Base-by-base conservation (phyloP, 2,329 filamentous ascomycete species). In the Ophiosphaerella korrae region DNA sequence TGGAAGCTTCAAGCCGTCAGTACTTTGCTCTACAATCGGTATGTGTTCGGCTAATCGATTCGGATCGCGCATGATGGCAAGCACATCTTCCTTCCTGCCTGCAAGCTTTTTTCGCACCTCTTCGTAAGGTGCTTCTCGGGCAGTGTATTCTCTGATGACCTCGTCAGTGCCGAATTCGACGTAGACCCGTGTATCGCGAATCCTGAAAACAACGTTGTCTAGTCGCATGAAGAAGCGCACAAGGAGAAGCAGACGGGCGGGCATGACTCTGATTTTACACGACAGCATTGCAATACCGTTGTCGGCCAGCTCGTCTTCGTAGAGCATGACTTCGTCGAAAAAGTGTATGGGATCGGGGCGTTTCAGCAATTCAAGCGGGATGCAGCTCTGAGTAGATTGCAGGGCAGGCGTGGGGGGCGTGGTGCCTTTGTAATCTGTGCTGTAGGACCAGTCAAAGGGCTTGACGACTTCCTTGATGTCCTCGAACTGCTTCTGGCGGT, bases 361-460 rank as follows among this genome's bases (percentile, higher is more conserved):
- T 72, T 88, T 91, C 43, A 99, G 83, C 36, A 97, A 82, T 64
- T 93, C 90, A 49, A 96, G 82, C 4, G 94, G 92, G 55, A 99
- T 94, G 48, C 81, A 74, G 14, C 76, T 76, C n/a, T 75, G 72
- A 18, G 77, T 77, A 14, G 75, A 65, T 47, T 76, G 42, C 50
- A 84, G 80, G 13, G 67, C 58, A 5, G 69, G 70, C 9, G 63
- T 50, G 7, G 55, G 48, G 4, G 67, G 66, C 8, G 88, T 75
- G 3, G 88, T 90, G 43, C 94, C 94, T 49, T 82, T 83, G 75
- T 96, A 99, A 60, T 87, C 83, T 32, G 93, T 96, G 60, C 87
- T 94, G 77, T 97, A 99, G 55, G 91, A 96, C 94, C 94, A 99
- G 77, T 99, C 94, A 72, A 95, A 99, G 3, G 93, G 92, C 77